phyloP scores from a whole-genome alignment of 306 rosid genomes.

The Begonia masoniana region DNA sequence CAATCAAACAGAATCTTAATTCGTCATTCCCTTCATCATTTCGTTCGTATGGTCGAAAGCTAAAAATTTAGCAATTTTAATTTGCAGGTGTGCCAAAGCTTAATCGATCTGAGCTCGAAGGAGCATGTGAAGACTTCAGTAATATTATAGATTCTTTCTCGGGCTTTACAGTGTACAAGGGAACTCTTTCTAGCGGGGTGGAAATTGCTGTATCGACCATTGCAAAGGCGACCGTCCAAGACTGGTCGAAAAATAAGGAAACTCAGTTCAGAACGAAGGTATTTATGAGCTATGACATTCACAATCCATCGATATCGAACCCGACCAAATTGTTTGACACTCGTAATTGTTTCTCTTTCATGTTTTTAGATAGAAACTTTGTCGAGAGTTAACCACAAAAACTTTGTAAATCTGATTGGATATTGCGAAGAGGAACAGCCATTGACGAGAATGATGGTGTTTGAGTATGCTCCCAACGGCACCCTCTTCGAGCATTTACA shows the following conservation, averaged over 20 bases:
- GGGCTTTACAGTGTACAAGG: slow-evolving; percentile 66
- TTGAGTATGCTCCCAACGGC: slow-evolving; percentile 97
- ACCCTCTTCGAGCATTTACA: slow-evolving; percentile 85
- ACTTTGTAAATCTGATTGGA: slow-evolving; percentile 76
- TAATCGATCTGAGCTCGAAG: slow-evolving; percentile 50
- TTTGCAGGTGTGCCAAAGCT: slow-evolving; percentile 83
- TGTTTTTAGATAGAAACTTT: slow-evolving; percentile 48
- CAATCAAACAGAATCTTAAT: no score
- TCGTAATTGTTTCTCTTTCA: background rate
- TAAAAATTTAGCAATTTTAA: background rate
- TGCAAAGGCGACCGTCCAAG: slow-evolving; percentile 29
- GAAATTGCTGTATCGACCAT: slow-evolving; percentile 77
- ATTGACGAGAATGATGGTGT: slow-evolving; percentile 91
- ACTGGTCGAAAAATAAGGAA: slow-evolving; percentile 65
- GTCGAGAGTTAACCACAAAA: slow-evolving; percentile 82
- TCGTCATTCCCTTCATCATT: no score
- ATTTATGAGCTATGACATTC: background rate
- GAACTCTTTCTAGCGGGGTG: slow-evolving; percentile 89
- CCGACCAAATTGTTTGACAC: background rate
- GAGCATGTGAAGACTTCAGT: slow-evolving; percentile 95
- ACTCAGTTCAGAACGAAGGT: slow-evolving; percentile 69
- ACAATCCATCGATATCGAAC: no score
- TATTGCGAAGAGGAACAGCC: slow-evolving; percentile 77
- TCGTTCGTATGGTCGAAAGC: no score
- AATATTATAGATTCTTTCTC: slow-evolving; percentile 56